Base-by-base conservation (phyloP, 139 green algal genomes). In the Chlorella vulgaris region DNA sequence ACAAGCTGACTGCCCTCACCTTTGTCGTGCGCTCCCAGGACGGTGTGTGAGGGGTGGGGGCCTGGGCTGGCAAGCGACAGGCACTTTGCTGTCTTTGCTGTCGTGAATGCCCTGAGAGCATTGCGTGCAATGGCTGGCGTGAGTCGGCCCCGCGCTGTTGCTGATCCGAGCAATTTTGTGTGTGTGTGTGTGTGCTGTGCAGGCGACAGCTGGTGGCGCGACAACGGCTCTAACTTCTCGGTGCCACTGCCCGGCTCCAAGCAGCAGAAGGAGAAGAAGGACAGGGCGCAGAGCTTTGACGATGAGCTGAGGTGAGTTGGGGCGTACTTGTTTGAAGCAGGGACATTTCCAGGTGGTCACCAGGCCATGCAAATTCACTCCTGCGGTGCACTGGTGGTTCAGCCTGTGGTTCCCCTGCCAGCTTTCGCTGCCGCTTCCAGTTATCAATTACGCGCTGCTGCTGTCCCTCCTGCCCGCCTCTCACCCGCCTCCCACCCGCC, bases 141-240 rank as follows among this genome's bases (percentile, higher is more conserved):
- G n/a, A n/a, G n/a, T n/a, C n/a, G n/a, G n/a, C n/a, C n/a, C n/a
- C n/a, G n/a, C n/a, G n/a, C n/a, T n/a, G n/a, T n/a, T n/a, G n/a
- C n/a, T n/a, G n/a, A n/a, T n/a, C n/a, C n/a, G n/a, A n/a, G n/a
- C n/a, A n/a, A n/a, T 58, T 58, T 15, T 58, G 47, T 65, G 5
- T 65, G 5, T 5, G 18, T 65, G 55, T 21, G 18, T n/a, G 18
- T n/a, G 18, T 65, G 15, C 18, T 8, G 5, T 63, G 75, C 78
- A 83, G 74, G 80, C 74, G 95, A 90, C 47, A 83, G 79, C 75
- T 98, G 95, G 95, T 98, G 91, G 88, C 91, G 93, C 81, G 95
- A 98, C 73, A 90, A 85, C 73, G 81, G 79, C 53, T 62, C 85
- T 82, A 95, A 98, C 88, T 98, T 96, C 81, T 83, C 80, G 21